A percentile compares a stretch with the other conserved stretches of the same genome.
Evolutionary conservation across 345 rosid species (phyloP).

Genomic region (Raphanus sativus): DNA sequence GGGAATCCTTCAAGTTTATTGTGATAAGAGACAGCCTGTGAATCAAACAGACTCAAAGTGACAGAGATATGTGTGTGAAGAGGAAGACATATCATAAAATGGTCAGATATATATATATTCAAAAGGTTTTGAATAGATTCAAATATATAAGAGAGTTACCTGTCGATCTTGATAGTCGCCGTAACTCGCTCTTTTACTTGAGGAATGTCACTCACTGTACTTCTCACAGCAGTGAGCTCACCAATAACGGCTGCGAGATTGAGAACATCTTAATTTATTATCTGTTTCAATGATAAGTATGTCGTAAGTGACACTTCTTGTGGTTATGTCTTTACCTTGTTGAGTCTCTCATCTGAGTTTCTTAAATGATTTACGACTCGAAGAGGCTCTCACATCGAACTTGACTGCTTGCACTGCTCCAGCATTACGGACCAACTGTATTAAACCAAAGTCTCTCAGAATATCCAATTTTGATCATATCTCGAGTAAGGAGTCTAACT

Average conservation of each 20-base stretch:
- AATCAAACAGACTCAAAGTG: too few species aligned
- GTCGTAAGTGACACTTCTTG: constrained; percentile 24
- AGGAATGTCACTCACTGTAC: too few species aligned
- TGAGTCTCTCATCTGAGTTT: constrained; percentile 40
- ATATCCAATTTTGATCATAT: constrained; percentile 3
- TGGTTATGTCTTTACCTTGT: constrained; percentile 26
- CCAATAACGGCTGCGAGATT: too few species aligned
- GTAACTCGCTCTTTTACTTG: too few species aligned
- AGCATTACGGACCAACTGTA: constrained; percentile 5
- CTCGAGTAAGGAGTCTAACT: constrained; percentile 31
- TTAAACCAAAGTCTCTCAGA: constrained; percentile 1
- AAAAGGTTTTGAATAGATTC: too few species aligned
- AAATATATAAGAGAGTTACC: too few species aligned
- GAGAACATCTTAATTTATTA: too few species aligned
- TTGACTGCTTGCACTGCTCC: constrained; percentile 4
- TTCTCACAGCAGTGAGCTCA: too few species aligned
- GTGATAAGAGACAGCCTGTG: not conserved
- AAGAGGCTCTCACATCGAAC: constrained; percentile 26
- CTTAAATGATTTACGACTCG: constrained; percentile 53
- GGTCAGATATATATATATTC: not conserved
- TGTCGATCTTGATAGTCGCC: too few species aligned
- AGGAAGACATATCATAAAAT: not conserved
- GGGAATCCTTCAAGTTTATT: too few species aligned
- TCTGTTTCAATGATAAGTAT: too few species aligned
- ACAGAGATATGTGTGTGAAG: not conserved